phyloP scores from a whole-genome alignment of 2,329 filamentous ascomycete species.

The Aspergillus awamori region DNA sequence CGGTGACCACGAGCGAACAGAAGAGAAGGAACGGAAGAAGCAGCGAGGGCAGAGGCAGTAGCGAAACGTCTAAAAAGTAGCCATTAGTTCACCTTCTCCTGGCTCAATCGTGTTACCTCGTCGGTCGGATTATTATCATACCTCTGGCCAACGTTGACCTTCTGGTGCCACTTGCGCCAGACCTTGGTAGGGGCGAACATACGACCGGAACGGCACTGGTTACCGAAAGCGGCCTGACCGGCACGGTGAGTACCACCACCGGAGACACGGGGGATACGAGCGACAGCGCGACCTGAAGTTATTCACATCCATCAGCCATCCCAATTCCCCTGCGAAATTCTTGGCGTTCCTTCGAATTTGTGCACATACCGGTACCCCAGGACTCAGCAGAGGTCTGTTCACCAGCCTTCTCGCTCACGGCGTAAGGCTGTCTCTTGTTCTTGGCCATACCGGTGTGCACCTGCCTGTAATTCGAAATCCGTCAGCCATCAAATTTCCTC shows the following conservation, averaged over 20 bases:
- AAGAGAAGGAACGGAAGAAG: slow-evolving; percentile 91
- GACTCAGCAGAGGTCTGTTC: slow-evolving; percentile 99
- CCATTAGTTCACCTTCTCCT: slow-evolving; percentile 16
- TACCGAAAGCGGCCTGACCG: slow-evolving; percentile 99
- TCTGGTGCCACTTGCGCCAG: slow-evolving; percentile 99
- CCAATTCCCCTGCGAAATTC: slow-evolving; percentile 4
- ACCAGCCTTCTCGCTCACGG: slow-evolving; percentile 99
- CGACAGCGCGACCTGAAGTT: slow-evolving; percentile 85
- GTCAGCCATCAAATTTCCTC: slow-evolving; percentile 33
- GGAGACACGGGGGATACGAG: slow-evolving; percentile 99
- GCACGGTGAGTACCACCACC: slow-evolving; percentile 99
- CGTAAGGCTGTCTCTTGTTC: slow-evolving; percentile 99
- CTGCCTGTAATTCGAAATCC: slow-evolving; percentile 49
- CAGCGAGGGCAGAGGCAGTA: slow-evolving; percentile 94
- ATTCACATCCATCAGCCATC: slow-evolving; percentile 17
- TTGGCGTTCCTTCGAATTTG: slow-evolving; percentile 22
- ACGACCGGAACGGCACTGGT: slow-evolving; percentile 99
- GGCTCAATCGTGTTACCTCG: not conserved
- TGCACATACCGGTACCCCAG: slow-evolving; percentile 92
- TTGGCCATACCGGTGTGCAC: slow-evolving; percentile 99
- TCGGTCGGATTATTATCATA: slow-evolving; percentile 48
- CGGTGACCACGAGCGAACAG: slow-evolving; percentile 97
- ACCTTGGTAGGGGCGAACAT: slow-evolving; percentile 99
- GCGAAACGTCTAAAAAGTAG: slow-evolving; percentile 75
- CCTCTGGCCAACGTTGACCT: slow-evolving; percentile 99